A percentile compares a stretch with the other conserved stretches of the same genome.
phyloP scores from a whole-genome alignment of 148 eudicot species.

The Tetragonia tetragonoides region DNA sequence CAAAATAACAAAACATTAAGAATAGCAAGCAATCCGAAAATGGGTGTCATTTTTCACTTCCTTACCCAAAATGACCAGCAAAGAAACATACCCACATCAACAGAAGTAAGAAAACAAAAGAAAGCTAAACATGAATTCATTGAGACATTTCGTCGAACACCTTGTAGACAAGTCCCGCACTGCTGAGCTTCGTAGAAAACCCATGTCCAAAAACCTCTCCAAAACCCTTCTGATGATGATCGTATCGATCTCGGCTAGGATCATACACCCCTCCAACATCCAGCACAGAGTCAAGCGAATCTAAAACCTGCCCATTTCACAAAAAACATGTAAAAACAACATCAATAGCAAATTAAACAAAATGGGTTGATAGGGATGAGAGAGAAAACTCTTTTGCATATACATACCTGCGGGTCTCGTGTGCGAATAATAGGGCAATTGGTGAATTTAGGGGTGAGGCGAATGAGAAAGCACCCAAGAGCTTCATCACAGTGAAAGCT shows the following conservation, averaged over 20 bases:
- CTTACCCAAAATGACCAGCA: neutral
- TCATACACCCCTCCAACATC: conserved; percentile 97
- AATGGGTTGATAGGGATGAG: neutral
- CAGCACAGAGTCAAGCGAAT: conserved; percentile 76
- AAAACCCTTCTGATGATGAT: conserved; percentile 97
- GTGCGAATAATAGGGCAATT: conserved; percentile 64
- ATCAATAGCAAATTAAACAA: neutral
- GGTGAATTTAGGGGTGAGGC: conserved; percentile 60
- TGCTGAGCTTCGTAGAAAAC: conserved; percentile 22
- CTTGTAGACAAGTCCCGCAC: conserved; percentile 1
- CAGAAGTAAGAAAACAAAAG: neutral
- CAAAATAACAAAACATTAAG: neutral
- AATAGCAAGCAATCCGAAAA: neutral
- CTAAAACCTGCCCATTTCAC: conserved; percentile 51
- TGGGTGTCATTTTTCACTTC: neutral
- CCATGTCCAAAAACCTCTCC: conserved; percentile 85
- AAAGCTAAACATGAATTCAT: neutral
- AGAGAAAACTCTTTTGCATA: conserved; percentile 12
- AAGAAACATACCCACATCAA: neutral
- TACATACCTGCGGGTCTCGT: conserved; percentile 63
- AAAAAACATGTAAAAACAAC: neutral
- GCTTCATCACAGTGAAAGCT: conserved; percentile 98
- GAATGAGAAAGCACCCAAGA: conserved; percentile 89
- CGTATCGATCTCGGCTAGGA: conserved; percentile 62
- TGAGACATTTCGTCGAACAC: neutral